These are phyloP conservation scores for Papiliotrema laurentii DNA, from an alignment of 1,284 basidiomycete genomes.

Conservation along the genomic window DNA sequence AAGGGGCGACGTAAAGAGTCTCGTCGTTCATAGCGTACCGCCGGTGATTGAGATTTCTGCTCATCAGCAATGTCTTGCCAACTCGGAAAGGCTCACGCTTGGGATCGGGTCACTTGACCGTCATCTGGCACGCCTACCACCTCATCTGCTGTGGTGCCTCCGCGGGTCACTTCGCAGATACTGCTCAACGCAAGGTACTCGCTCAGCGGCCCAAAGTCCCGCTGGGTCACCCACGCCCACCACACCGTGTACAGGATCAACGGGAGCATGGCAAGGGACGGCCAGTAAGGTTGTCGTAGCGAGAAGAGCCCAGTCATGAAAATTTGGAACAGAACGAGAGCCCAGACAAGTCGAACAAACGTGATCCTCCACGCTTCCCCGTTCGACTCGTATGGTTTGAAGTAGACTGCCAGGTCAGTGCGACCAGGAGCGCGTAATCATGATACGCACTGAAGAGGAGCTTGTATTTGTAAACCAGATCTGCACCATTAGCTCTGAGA, in stretches of 20 bases:
- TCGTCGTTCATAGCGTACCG: conserved; percentile 90
- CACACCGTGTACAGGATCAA: conserved; percentile 69
- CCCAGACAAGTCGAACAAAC: conserved; percentile 80
- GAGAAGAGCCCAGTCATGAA: conserved; percentile 96
- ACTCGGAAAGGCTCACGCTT: conserved; percentile 56
- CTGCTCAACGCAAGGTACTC: conserved; percentile 73
- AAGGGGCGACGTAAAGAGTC: conserved; percentile 86
- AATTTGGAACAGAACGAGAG: conserved; percentile 73
- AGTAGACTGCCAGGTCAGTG: conserved; percentile 38
- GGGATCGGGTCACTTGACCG: conserved; percentile 73
- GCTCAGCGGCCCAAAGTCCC: conserved; percentile 69
- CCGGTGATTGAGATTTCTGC: conserved; percentile 71
- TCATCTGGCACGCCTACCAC: conserved; percentile 66
- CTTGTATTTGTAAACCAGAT: conserved; percentile 97
- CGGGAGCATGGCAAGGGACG: conserved; percentile 69
- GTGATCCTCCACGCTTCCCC: conserved; percentile 77
- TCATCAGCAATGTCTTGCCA: neutral
- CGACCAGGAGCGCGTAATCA: neutral
- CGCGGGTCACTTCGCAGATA: conserved; percentile 78
- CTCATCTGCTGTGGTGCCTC: conserved; percentile 72
- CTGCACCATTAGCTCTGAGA: conserved; percentile 21
- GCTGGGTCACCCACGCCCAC: conserved; percentile 73
- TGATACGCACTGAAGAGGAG: conserved; percentile 72
- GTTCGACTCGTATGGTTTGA: conserved; percentile 48
- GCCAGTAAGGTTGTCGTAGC: conserved; percentile 67